Conservation (phyloP, 2,329 filamentous ascomycete species). For the Penicillium crustosum region DNA sequence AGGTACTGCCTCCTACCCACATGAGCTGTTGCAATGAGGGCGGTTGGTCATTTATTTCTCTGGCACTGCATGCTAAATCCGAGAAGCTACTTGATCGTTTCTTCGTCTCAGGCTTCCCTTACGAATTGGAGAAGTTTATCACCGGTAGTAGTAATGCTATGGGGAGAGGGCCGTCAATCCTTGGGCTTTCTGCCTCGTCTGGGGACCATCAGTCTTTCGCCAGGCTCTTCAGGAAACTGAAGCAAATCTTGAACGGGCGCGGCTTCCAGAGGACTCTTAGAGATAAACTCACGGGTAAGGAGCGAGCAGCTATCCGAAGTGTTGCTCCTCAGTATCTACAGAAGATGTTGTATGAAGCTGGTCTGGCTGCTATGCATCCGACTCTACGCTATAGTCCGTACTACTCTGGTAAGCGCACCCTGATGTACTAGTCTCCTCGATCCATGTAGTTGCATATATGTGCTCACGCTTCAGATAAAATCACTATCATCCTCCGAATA, state of each 20-base stretch:
- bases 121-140: neutral
- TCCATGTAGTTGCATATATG: neutral
- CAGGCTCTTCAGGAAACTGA: neutral
- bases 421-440: neutral
- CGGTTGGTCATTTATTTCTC: conserved; percentile 17
- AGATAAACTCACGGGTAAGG: neutral
- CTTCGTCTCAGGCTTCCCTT: neutral
- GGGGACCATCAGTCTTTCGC: neutral
- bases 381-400: neutral
- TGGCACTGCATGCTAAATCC: conserved; percentile 3
- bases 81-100: neutral
- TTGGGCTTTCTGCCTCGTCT: neutral
- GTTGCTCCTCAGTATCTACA: neutral
- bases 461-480: neutral
- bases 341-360: neutral
- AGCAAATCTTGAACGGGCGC: neutral
- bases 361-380: neutral
- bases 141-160: neutral
- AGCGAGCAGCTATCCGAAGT: conserved; percentile 1
- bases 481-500: neutral
- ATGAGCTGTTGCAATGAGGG: conserved; percentile 11
- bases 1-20: neutral
- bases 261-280: neutral
- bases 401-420: neutral
- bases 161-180: neutral